Base-by-base conservation (phyloP, 2,329 filamentous ascomycete species). In the Fusarium cicatricum region DNA sequence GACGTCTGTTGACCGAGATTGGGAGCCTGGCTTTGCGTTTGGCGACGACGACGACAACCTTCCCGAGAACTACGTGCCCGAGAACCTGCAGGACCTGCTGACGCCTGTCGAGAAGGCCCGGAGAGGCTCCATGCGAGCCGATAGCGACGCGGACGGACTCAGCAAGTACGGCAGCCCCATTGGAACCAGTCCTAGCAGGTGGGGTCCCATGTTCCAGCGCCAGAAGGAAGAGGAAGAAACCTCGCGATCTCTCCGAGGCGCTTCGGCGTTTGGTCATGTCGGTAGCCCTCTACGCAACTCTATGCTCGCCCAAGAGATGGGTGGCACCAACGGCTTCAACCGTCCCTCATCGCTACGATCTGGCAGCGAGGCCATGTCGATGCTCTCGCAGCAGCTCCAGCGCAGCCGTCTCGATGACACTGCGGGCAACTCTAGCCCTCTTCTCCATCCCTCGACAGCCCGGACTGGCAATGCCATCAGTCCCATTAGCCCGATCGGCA, bases 11-110 rank as follows among this genome's bases (percentile, higher is more conserved):
- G 85, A 88, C 62, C 80, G 80, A 51, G 86, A 88, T 65, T 88
- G 86, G 86, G 84, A 87, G 42, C 73, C 80, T 51, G 82, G 84
- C 51, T 95, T 96, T 68, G 85, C 89, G 26, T 94, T 95, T 65
- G 70, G 80, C 67, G 91, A 96, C 72, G 93, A 96, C 69, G 92
- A 96, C 34, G 75, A 77, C 50, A 75, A 74, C 33, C 64, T 72
- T 5, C 75, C 75, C 21, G 75, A 77, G 47, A 77, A 77, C 41
- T 91, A 95, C 68, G 81, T 98, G 10, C 95, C 94, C 0, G 90
- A 85, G 57, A 83, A 86, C 53, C 76, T 89, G 31, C 85, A 87
- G 65, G 86, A 89, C 56, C 78, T 90, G 12, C 74, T 90, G 63
- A 90, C 87, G 4, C 85, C 86, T 1, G 84, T 85, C 12, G 87